Percentiles rank a stretch among this genome's conserved stretches.
phyloP scores from a whole-genome alignment of 2,329 filamentous ascomycete genomes.

The Botrytis fabae region DNA sequence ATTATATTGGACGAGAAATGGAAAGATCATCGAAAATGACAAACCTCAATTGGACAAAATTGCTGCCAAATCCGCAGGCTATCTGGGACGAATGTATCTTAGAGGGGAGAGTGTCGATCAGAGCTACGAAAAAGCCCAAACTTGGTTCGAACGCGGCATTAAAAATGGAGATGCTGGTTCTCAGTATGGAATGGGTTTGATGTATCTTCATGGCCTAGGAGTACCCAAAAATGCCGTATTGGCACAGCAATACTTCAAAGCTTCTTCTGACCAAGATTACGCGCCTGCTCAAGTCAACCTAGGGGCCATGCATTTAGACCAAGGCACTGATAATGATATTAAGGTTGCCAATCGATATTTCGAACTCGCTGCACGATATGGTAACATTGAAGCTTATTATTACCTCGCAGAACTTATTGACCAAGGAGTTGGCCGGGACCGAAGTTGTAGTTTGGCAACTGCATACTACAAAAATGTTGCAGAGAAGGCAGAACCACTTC shows the following conservation, averaged over 20 bases:
- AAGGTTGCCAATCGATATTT: constrained; percentile 63
- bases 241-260: constrained; percentile 64
- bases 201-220: constrained; percentile 68
- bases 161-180: constrained; percentile 64
- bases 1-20: constrained; percentile 67
- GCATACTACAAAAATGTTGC: constrained; percentile 66
- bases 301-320: constrained; percentile 68
- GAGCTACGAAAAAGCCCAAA: constrained; percentile 61
- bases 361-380: constrained; percentile 66
- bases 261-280: constrained; percentile 67
- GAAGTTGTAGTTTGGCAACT: constrained; percentile 65
- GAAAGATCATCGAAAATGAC: constrained; percentile 58
- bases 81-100: constrained; percentile 70
- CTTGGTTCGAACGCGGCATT: constrained; percentile 68
- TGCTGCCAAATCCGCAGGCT: constrained; percentile 68
- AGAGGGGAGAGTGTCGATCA: constrained; percentile 70
- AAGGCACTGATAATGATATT: constrained; percentile 52
- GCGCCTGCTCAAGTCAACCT: constrained; percentile 66
- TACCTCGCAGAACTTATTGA: constrained; percentile 70
- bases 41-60: constrained; percentile 60
- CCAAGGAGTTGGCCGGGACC: constrained; percentile 63
- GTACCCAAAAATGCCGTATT: constrained; percentile 60
- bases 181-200: constrained; percentile 68
- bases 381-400: constrained; percentile 71
- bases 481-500: constrained; percentile 56